Evolutionary conservation across 768 basidiomycete species (phyloP).

Genomic region (Dacryopinax spathularia): DNA sequence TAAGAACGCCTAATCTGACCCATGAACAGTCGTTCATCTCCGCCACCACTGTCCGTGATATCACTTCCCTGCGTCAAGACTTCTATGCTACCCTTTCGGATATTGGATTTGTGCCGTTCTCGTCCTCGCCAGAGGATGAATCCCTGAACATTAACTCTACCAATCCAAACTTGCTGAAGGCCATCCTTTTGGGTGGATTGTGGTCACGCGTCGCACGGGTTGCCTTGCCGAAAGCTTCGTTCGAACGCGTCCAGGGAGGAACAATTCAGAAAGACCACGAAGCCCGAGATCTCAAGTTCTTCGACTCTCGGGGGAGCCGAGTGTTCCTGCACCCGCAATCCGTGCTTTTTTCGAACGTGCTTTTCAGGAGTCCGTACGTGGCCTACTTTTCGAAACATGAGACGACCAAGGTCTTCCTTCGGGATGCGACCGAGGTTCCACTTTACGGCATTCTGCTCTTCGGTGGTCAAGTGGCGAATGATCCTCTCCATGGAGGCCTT

Average conservation of each 20-base stretch:
- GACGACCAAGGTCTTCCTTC: constrained; percentile 71
- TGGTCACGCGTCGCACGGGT: constrained; percentile 75
- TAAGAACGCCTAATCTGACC: background rate
- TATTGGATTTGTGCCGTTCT: constrained; percentile 50
- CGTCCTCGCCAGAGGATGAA: constrained; percentile 32
- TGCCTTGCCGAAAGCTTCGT: constrained; percentile 56
- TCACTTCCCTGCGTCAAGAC: constrained; percentile 62
- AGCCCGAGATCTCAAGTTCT: constrained; percentile 72
- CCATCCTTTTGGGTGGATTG: constrained; percentile 69
- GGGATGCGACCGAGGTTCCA: constrained; percentile 85
- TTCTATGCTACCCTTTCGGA: constrained; percentile 55
- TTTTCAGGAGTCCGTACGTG: constrained; percentile 66
- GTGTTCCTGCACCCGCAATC: constrained; percentile 78
- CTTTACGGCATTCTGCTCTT: constrained; percentile 76
- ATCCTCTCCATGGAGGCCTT: constrained; percentile 69
- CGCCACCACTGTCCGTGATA: constrained; percentile 53
- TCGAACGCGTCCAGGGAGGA: constrained; percentile 72
- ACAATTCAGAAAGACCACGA: constrained; percentile 71
- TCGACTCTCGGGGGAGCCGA: constrained; percentile 41
- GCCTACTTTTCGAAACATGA: constrained; percentile 71
- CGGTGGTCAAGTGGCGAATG: constrained; percentile 62
- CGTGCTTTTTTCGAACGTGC: constrained; percentile 54
- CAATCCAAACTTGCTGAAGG: constrained; percentile 66
- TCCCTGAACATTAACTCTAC: constrained; percentile 49
- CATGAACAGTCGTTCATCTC: constrained; percentile 67